phyloP scores from a whole-genome alignment of 2,329 filamentous ascomycete species.

The Pseudogymnoascus sp. region DNA sequence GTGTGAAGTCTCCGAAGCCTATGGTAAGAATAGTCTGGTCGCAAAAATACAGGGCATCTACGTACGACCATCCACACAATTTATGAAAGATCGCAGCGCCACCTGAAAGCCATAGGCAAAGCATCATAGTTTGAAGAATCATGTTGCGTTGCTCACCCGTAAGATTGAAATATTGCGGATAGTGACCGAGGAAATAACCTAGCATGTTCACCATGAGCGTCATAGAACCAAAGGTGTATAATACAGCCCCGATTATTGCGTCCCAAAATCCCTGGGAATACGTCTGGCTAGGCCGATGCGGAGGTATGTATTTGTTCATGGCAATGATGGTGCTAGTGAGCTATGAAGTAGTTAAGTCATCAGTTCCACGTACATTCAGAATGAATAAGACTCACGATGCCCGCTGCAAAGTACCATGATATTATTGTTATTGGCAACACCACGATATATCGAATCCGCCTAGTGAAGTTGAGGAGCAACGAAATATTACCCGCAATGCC shows the following conservation, averaged over 20 bases:
- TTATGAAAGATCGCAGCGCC: conserved; percentile 70
- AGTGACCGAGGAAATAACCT: conserved; percentile 62
- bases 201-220: conserved; percentile 65
- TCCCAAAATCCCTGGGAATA: conserved; percentile 69
- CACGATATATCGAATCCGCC: conserved; percentile 58
- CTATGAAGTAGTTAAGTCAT: conserved; percentile 27
- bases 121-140: conserved; percentile 83
- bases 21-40: conserved; percentile 64
- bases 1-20: conserved; percentile 53
- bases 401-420: conserved; percentile 58
- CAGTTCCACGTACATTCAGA: not conserved
- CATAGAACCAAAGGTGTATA: conserved; percentile 59
- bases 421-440: conserved; percentile 62
- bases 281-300: conserved; percentile 40
- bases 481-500: conserved; percentile 63
- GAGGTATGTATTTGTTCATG: conserved; percentile 48
- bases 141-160: conserved; percentile 77
- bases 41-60: conserved; percentile 74
- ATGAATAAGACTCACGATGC: conserved; percentile 45
- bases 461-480: conserved; percentile 63
- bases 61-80: conserved; percentile 68
- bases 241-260: conserved; percentile 54
- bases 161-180: conserved; percentile 70
- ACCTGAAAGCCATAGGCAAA: conserved; percentile 73
- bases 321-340: conserved; percentile 52